Conservation (phyloP, 2,329 filamentous ascomycete species). For the Domatiomyces catenatus region DNA sequence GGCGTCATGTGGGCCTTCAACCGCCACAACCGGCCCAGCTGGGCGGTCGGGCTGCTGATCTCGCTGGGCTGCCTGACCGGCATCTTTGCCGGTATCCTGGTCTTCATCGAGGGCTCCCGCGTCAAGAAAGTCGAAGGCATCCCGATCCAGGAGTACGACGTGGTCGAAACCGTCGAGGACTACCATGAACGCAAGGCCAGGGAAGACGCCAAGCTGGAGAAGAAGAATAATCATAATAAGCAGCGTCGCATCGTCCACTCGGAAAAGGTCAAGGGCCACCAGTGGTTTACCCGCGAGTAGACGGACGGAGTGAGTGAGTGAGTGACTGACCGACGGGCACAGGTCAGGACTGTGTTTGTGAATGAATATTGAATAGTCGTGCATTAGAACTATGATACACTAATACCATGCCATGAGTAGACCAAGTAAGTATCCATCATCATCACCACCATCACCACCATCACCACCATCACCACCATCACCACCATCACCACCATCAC, state of each 20-base stretch:
- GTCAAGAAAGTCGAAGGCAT: constrained; percentile 61
- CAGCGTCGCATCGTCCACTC: constrained; percentile 6
- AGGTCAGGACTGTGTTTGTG: too few species aligned
- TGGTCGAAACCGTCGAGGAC: constrained; percentile 18
- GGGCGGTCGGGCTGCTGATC: constrained; percentile 68
- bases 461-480: too few species aligned
- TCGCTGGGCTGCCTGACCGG: constrained; percentile 56
- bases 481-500: too few species aligned
- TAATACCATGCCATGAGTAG: too few species aligned
- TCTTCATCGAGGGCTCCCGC: constrained; percentile 55
- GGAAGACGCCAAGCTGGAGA: constrained; percentile 13
- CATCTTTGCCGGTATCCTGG: constrained; percentile 51
- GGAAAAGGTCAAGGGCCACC: constrained; percentile 14
- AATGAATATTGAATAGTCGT: too few species aligned
- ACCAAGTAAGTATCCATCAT: too few species aligned
- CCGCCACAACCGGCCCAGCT: constrained; percentile 56
- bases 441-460: too few species aligned
- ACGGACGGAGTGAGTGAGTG: too few species aligned
- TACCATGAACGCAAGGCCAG: constrained; percentile 12
- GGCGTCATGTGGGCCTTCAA: constrained; percentile 75
- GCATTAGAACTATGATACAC: too few species aligned
- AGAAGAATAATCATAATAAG: constrained; percentile 9
- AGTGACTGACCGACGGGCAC: too few species aligned
- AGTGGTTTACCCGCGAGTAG: constrained; percentile 13
- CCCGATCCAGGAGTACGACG: constrained; percentile 42